Base-by-base conservation (phyloP, 2,329 filamentous ascomycete genomes). In the Colletotrichum sp. region DNA sequence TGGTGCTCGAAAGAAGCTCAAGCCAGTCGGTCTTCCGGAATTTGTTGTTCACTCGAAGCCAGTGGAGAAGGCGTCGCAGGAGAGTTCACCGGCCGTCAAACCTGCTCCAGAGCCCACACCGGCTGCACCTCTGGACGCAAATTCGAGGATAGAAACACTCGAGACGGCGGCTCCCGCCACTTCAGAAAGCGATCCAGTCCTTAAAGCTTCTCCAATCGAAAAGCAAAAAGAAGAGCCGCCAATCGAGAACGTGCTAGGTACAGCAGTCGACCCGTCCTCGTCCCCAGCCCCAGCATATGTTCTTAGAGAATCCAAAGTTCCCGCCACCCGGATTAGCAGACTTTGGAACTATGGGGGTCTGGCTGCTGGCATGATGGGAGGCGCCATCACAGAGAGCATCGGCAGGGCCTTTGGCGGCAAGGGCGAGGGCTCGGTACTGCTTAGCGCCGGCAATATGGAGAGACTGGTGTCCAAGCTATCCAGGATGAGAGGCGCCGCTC, bases 321-420 rank as follows among this genome's bases (percentile, higher is more conserved):
- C 97, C 2, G 94, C 97, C 1, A 95, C 95, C 9, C 92, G 97
- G 6, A 84, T 99, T 66, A 93, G 96, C 57, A 90, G 97, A 69
- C 86, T 99, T 29, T 98, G 96, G 94, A 97, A 99, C 83, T 99
- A 98, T 81, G 91, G 95, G 70, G 95, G 97, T 0, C 89, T 99
- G 7, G 97, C 95, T 31, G 96, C 95, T 1, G 97, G 96, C 61
- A 98, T 99, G 96, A 92, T 98, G 9, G 94, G 97, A 78, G 97
- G 97, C 2, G 96, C 96, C 33, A 91, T 98, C 74, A 94, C 92
- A 1, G 97, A 99, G 83, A 91, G 93, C 66, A 86, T 99, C 77
- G 94, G 94, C 80, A 91, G 96, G 73, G 92, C 93, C 3, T 92
- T 96, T 43, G 94, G 95, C 8, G 90, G 92, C 69, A 87, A 90